Evolutionary conservation across 225 moss, liverwort and hornwort species (phyloP), one percentile per base, ranked within the genome.

Genomic region (Sphagnum contortum): DNA sequence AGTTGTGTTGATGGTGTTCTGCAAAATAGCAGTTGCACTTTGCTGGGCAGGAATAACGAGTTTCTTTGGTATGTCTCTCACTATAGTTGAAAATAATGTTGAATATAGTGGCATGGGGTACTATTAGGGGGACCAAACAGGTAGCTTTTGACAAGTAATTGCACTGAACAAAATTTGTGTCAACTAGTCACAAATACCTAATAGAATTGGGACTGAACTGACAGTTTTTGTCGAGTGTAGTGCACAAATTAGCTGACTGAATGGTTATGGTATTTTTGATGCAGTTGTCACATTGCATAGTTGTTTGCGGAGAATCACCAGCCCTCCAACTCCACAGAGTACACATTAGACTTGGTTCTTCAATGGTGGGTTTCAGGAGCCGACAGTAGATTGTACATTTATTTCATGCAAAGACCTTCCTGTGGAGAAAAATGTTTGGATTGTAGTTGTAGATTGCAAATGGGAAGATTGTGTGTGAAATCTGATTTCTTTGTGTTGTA

Each of bases 1-100:
- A 29, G 29, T 29, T 29, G 29, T 29, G 29, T 29, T 29, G 29
- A 29, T 29, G 29, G 29, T 91, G 62, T 94, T 89, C 60, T 94
- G 94, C 83, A 87, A 89, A 84, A 80, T 94, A 75, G 89, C 87
- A 29, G 78, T 91, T 44, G 94, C 87, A 29, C 85, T 94, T 70
- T 87, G 87, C 66, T 87, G 91, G 91, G 87, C 91, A 9, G 81
- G 83, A 61, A 66, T 94, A 76, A 78, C 87, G 52, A 87, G 91
- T 71, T 55, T 89, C 50, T 63, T 81, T 71, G 94, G 94, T 94
- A 68, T 72, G 71, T 63, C 51, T 61, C 49, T 73, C 62, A 10
- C 0, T 29, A 9, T n/a, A 62, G 50, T 29, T 62, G 45, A 14
- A 45, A 14, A 13, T 47, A 3, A 11, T 44, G 11, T 9, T 10